Evolutionary conservation across 1,139 yeast genomes (phyloP).

Genomic region (Hemisphaericaspora subhashii): DNA sequence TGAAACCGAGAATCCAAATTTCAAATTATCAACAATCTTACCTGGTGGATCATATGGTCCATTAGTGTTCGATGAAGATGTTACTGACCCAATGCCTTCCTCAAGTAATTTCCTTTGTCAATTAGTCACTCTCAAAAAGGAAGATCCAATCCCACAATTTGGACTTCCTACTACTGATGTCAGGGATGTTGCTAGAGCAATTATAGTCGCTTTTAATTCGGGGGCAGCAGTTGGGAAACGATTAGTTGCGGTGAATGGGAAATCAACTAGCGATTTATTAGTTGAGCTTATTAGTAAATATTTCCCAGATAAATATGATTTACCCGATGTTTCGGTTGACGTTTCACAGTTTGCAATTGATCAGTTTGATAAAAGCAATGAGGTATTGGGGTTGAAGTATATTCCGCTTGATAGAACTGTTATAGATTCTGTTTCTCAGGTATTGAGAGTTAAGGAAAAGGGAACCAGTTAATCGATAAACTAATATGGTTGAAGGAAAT

Average conservation of each 20-base stretch:
- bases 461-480: too few relatives aligned
- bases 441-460: too few relatives aligned
- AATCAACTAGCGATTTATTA: conserved; percentile 20
- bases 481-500: too few relatives aligned
- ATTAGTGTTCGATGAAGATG: conserved; percentile 34
- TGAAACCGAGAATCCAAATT: conserved; percentile 35
- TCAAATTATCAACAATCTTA: conserved; percentile 39
- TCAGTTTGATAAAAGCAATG: too few relatives aligned
- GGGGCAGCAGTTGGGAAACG: conserved; percentile 16
- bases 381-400: too few relatives aligned
- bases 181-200: conserved; percentile 53
- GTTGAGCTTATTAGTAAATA: conserved; percentile 20
- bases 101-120: conserved; percentile 40
- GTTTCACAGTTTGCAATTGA: background rate
- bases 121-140: conserved; percentile 8
- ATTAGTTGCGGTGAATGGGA: conserved; percentile 15
- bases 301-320: conserved; percentile 12
- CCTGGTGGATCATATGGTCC: conserved; percentile 53
- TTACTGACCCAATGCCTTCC: conserved; percentile 34
- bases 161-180: conserved; percentile 42
- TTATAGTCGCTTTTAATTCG: conserved; percentile 36
- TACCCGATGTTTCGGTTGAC: background rate
- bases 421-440: too few relatives aligned
- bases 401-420: too few relatives aligned
- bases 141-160: conserved; percentile 17